Evolutionary conservation across 768 basidiomycete species (phyloP), one percentile per base, ranked within the genome.

Genomic region (Boletus vermiculosoides): DNA sequence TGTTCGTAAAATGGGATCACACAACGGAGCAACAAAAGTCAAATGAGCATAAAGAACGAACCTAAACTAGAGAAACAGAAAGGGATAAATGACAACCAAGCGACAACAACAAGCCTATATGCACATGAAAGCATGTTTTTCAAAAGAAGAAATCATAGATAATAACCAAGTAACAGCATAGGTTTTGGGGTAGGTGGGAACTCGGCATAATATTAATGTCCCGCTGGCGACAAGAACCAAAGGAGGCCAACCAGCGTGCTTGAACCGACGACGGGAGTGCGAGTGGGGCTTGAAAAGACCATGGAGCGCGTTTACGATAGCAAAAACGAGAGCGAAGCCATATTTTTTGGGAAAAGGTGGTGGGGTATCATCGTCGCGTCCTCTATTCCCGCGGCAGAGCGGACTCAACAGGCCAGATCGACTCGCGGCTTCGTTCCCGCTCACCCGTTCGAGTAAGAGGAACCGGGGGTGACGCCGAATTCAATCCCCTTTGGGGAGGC

Each of bases 331-430:
- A 68, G 71, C 69, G 55, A 58, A 49, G 51, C 33, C 59, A 65
- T 52, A 59, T 70, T 65, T 67, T 66, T 59, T 34, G 54, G 28
- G 30, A 25, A 25, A 53, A n/a, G 30, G 31, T 18, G 45, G 45
- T 25, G 34, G 11, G 56, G 60, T 55, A 65, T 60, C 49, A 56
- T 59, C 18, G 53, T 56, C 46, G 58, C 39, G 33, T 57, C 50
- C 57, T 61, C 59, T 69, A 71, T 57, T 73, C 70, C 52, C 65
- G 62, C 23, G 65, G 48, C 15, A 67, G 57, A 33, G 61, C 59
- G 41, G 71, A 59, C 57, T 65, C 67, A 52, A 73, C 60, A 31
- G 70, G 63, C 70, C 70, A 71, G 54, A 71, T 54, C 31, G 60
- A 45, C 23, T 71, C 70, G 22, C 70, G 70, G 41, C 48, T 59